Evolutionary conservation across 2,329 filamentous ascomycete genomes (phyloP).

Genomic region (Xylaria sp.): DNA sequence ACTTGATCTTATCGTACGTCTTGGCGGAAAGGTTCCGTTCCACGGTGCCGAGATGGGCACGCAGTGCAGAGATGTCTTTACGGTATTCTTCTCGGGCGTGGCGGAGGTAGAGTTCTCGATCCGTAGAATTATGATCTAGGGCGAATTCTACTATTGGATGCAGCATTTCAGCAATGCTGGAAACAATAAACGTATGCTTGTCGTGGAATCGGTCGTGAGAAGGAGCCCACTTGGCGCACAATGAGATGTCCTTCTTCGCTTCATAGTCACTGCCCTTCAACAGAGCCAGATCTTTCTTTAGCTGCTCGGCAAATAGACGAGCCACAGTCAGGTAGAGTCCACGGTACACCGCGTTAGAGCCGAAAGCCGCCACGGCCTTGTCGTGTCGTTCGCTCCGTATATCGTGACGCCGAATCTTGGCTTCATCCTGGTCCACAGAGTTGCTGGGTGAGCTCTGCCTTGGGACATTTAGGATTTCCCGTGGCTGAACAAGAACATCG

Average conservation of each 20-base stretch:
- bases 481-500: slow-evolving; percentile 53
- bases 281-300: slow-evolving; percentile 57
- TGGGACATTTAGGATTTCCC: slow-evolving; percentile 54
- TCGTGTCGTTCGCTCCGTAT: slow-evolving; percentile 55
- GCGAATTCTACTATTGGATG: slow-evolving; percentile 52
- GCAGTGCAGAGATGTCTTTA: slow-evolving; percentile 61
- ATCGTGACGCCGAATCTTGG: slow-evolving; percentile 43
- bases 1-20: slow-evolving; percentile 62
- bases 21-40: slow-evolving; percentile 62
- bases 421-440: slow-evolving; percentile 25
- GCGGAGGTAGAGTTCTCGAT: slow-evolving; percentile 63
- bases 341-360: slow-evolving; percentile 58
- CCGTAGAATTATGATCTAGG: slow-evolving; percentile 45
- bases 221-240: slow-evolving; percentile 71
- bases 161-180: slow-evolving; percentile 66
- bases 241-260: slow-evolving; percentile 59
- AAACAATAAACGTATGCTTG: slow-evolving; percentile 66
- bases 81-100: slow-evolving; percentile 65
- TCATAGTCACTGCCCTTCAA: slow-evolving; percentile 54
- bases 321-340: slow-evolving; percentile 63
- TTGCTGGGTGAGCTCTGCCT: slow-evolving; percentile 19
- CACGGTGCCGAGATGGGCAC: slow-evolving; percentile 62
- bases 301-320: slow-evolving; percentile 66
- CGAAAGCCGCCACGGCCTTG: slow-evolving; percentile 54
- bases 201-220: slow-evolving; percentile 65